Conservation (phyloP, 2,329 filamentous ascomycete species). For the Diaporthe citriasiana region DNA sequence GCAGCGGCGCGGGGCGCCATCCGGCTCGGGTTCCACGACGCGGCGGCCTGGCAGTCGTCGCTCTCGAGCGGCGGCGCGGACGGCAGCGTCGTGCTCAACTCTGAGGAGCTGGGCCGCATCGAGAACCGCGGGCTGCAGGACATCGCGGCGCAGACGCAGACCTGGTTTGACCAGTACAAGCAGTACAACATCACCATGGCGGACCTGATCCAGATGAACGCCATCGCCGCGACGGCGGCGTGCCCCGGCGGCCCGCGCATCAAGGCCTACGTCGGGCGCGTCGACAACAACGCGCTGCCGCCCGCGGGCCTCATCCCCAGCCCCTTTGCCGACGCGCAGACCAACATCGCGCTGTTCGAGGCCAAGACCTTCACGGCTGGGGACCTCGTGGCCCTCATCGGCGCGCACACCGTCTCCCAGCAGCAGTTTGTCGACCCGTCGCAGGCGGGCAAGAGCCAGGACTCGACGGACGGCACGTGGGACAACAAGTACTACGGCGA, state of each 20-base stretch:
- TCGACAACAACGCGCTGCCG: constrained; percentile 57
- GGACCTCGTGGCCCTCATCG: constrained; percentile 67
- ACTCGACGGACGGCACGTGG: constrained; percentile 64
- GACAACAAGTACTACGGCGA: constrained; percentile 65
- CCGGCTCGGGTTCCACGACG: constrained; percentile 63
- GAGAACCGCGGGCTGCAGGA: constrained; percentile 63
- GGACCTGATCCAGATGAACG: constrained; percentile 67
- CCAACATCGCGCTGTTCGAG: constrained; percentile 61
- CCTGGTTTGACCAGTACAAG: constrained; percentile 56
- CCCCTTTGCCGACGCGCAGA: constrained; percentile 55
- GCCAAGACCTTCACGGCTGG: constrained; percentile 64
- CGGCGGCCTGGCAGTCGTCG: constrained; percentile 56
- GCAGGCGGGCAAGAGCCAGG: constrained; percentile 57
- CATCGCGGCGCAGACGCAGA: constrained; percentile 55
- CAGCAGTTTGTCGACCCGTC: constrained; percentile 60
- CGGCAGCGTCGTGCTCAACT: constrained; percentile 58
- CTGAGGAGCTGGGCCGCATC: constrained; percentile 53
- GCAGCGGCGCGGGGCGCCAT: constrained; percentile 59
- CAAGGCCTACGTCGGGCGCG: constrained; percentile 63
- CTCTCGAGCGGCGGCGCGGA: constrained; percentile 59
- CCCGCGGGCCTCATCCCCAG: constrained; percentile 62
- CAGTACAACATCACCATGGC: constrained; percentile 61
- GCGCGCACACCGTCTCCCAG: constrained; percentile 65
- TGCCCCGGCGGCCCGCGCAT: constrained; percentile 68
- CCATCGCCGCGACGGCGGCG: constrained; percentile 61